Percentiles rank a stretch among this genome's conserved stretches.
phyloP scores from a whole-genome alignment of 495 filamentous ascomycete species.

The Trichoderma parareesei region DNA sequence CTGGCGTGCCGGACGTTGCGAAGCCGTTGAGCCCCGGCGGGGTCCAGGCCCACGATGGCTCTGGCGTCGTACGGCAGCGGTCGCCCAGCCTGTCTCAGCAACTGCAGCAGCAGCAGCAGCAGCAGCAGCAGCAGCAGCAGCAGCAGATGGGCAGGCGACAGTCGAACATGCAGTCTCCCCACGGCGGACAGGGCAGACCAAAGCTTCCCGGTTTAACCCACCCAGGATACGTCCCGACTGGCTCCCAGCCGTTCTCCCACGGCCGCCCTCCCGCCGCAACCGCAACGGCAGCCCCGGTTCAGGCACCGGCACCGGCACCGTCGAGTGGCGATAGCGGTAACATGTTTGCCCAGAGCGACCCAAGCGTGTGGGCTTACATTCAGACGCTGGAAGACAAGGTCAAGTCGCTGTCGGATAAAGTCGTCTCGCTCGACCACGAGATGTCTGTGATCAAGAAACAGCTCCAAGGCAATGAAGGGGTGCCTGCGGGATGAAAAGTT shows the following conservation, averaged over 20 bases:
- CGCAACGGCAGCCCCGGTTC: slow-evolving; percentile 1
- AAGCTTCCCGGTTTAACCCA: slow-evolving; percentile 26
- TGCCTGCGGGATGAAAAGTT: not conserved
- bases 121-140: slow-evolving; percentile 54
- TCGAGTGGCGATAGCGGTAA: slow-evolving; percentile 30
- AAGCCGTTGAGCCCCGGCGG: slow-evolving; percentile 71
- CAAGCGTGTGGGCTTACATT: slow-evolving; percentile 40
- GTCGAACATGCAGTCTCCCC: slow-evolving; percentile 32
- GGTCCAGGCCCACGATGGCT: slow-evolving; percentile 45
- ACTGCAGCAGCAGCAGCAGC: slow-evolving; percentile 51
- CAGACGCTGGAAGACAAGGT: slow-evolving; percentile 42
- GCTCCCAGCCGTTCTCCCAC: slow-evolving; percentile 20
- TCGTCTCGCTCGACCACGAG: slow-evolving; percentile 35
- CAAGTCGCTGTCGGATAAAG: slow-evolving; percentile 28
- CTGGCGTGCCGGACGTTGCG: slow-evolving; percentile 74
- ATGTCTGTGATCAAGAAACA: slow-evolving; percentile 26
- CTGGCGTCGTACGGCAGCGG: slow-evolving; percentile 47
- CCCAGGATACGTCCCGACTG: slow-evolving; percentile 17
- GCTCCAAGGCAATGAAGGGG: slow-evolving; percentile 16
- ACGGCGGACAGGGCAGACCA: slow-evolving; percentile 26
- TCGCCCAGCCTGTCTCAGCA: slow-evolving; percentile 64
- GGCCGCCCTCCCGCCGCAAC: slow-evolving; percentile 21
- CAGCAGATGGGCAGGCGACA: slow-evolving; percentile 52
- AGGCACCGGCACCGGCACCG: not conserved
- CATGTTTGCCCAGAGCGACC: slow-evolving; percentile 37